Percentiles rank a stretch among this genome's conserved stretches.
Conservation (phyloP, 148 eudicot genomes). For the Rheum nobile region DNA sequence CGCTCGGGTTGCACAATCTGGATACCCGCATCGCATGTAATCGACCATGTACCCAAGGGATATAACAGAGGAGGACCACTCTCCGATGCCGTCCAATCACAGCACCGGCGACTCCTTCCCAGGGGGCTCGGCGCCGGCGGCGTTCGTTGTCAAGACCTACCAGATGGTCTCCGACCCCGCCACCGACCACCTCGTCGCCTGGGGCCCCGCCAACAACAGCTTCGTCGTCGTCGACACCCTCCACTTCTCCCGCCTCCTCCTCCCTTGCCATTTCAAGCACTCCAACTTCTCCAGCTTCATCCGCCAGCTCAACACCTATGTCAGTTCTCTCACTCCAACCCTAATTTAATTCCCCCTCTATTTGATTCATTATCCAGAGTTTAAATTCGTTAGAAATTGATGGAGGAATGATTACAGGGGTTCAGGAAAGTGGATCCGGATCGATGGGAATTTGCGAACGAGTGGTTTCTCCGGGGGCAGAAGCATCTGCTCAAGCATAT, state of each 20-base stretch:
- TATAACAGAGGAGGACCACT: neutral
- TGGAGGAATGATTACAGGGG: slow-evolving; percentile 21
- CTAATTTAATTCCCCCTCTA: neutral
- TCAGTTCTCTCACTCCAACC: slow-evolving; percentile 15
- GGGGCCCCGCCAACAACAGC: slow-evolving; percentile 66
- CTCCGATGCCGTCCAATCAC: neutral
- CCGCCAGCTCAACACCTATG: slow-evolving; percentile 87
- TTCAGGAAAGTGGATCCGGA: slow-evolving; percentile 64
- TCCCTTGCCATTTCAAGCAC: slow-evolving; percentile 69
- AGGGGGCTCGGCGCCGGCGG: slow-evolving; percentile 20
- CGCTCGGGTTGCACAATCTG: no score
- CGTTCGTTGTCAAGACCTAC: slow-evolving; percentile 67
- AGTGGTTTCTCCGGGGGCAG: slow-evolving; percentile 66
- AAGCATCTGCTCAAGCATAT: slow-evolving; percentile 49
- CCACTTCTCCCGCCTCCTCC: slow-evolving; percentile 44
- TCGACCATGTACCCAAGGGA: no score
- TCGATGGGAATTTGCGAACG: slow-evolving; percentile 62
- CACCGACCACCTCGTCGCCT: slow-evolving; percentile 39
- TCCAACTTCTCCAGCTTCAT: slow-evolving; percentile 85
- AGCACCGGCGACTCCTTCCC: neutral
- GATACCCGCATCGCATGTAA: no score
- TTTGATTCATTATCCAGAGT: neutral
- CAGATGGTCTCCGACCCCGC: slow-evolving; percentile 59
- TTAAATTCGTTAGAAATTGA: neutral
- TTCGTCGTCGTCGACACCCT: slow-evolving; percentile 60